These are phyloP conservation scores for Coemansia sp. DNA, from an alignment of 192 early-diverging fungal species.

Conservation along the genomic window DNA sequence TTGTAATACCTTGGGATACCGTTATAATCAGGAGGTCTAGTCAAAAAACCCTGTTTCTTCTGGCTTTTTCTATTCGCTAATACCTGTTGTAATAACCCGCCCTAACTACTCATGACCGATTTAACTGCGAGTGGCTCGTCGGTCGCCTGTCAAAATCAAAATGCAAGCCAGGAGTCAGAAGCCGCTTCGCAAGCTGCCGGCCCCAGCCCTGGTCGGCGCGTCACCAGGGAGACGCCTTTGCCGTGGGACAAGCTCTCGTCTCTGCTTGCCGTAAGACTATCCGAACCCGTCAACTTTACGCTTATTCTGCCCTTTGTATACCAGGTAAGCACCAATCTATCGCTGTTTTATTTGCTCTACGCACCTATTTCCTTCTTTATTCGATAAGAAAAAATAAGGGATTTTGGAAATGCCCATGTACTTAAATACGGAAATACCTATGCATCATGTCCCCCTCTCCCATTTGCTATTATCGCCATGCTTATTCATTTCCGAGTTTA, in stretches of 20 bases:
- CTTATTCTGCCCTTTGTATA: conserved; percentile 85
- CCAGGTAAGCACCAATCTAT: conserved; percentile 44
- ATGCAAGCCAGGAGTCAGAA: neutral
- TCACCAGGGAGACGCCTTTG: conserved; percentile 51
- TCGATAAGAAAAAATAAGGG: neutral
- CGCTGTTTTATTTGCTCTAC: neutral
- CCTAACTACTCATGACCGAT: neutral
- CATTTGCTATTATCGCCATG: neutral
- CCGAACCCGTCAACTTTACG: conserved; percentile 75
- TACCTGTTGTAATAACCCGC: neutral
- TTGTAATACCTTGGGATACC: too few species aligned
- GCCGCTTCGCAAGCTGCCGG: neutral
- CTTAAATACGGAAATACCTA: neutral
- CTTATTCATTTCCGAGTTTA: too few species aligned
- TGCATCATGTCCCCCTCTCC: neutral
- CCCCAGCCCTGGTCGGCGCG: neutral
- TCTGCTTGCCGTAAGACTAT: conserved; percentile 40
- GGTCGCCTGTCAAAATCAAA: neutral
- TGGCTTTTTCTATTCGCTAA: too few species aligned
- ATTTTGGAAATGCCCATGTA: too few species aligned
- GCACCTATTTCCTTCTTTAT: neutral
- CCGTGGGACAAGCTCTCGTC: conserved; percentile 38
- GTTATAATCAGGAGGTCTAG: too few species aligned
- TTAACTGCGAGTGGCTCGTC: neutral
- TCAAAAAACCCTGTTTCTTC: neutral